Evolutionary conservation across 805 yeast species (phyloP).

Genomic region (Komagataella ulmi): DNA sequence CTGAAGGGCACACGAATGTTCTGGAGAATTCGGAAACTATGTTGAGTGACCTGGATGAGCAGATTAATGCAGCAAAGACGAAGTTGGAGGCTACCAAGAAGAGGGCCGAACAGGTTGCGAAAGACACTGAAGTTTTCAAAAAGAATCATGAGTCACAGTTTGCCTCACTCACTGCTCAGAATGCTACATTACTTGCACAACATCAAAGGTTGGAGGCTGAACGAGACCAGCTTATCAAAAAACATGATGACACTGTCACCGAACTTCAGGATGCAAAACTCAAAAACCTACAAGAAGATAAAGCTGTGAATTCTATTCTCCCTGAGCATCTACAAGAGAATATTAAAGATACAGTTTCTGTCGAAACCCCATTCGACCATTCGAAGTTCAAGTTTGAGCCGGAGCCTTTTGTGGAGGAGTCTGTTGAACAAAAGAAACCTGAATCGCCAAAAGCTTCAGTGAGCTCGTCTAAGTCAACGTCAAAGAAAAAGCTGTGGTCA

Average conservation of each 20-base stretch:
- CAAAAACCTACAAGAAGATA: slow-evolving; percentile 26
- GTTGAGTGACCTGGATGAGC: slow-evolving; percentile 26
- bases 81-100: slow-evolving; percentile 18
- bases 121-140: slow-evolving; percentile 13
- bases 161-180: slow-evolving; percentile 15
- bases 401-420: slow-evolving; percentile 11
- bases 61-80: slow-evolving; percentile 26
- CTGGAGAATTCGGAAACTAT: slow-evolving; percentile 29
- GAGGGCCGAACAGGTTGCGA: slow-evolving; percentile 14
- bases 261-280: slow-evolving; percentile 22
- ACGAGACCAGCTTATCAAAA: slow-evolving; percentile 24
- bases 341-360: slow-evolving; percentile 12
- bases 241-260: slow-evolving; percentile 22
- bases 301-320: slow-evolving; percentile 30
- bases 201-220: slow-evolving; percentile 25
- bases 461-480: slow-evolving; percentile 3
- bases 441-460: slow-evolving; percentile 16
- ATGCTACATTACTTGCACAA: slow-evolving; percentile 16
- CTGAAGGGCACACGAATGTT: slow-evolving; percentile 25
- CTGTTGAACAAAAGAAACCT: slow-evolving; percentile 19
- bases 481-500: slow-evolving; percentile 15
- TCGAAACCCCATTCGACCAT: slow-evolving; percentile 15
- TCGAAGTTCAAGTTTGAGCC: slow-evolving; percentile 14
- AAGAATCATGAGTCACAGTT: slow-evolving; percentile 14
- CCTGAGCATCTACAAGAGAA: slow-evolving; percentile 38